A percentile compares a stretch with the other conserved stretches of the same genome.
Conservation (phyloP, 75 land plant species). For the Ceratopteris richardii region DNA sequence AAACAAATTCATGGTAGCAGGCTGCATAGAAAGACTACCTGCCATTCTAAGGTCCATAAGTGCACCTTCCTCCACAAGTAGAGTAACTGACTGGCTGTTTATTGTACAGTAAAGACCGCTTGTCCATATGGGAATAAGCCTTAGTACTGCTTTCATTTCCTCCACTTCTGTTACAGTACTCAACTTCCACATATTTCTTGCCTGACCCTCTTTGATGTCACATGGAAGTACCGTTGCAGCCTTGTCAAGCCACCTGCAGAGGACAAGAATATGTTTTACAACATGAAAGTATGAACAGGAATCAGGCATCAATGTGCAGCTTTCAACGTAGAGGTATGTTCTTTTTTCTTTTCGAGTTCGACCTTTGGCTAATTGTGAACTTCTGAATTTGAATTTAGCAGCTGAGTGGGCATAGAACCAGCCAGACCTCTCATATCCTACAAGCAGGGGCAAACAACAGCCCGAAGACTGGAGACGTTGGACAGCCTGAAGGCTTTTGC, state of each 20-base stretch:
- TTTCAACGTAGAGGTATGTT: neutral
- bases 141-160: constrained; percentile 62
- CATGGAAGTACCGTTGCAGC: constrained; percentile 40
- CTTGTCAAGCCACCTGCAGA: constrained; percentile 76
- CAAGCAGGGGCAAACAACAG: no score
- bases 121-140: constrained; percentile 62
- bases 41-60: constrained; percentile 44
- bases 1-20: constrained; percentile 64
- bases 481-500: no score
- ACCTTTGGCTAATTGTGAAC: no score
- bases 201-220: neutral
- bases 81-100: constrained; percentile 77
- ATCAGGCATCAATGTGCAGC: no score
- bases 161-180: constrained; percentile 63
- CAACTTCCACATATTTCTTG: constrained; percentile 21
- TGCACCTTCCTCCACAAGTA: constrained; percentile 78
- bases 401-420: no score
- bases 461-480: no score
- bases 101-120: constrained; percentile 67
- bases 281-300: no score
- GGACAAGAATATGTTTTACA: neutral
- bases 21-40: constrained; percentile 37
- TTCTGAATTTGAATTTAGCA: no score
- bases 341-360: neutral
- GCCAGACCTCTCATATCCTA: no score